Evolutionary conservation across 2,329 filamentous ascomycete species (phyloP), one percentile per base, ranked within the genome.

Genomic region (Fusarium dlaminii): DNA sequence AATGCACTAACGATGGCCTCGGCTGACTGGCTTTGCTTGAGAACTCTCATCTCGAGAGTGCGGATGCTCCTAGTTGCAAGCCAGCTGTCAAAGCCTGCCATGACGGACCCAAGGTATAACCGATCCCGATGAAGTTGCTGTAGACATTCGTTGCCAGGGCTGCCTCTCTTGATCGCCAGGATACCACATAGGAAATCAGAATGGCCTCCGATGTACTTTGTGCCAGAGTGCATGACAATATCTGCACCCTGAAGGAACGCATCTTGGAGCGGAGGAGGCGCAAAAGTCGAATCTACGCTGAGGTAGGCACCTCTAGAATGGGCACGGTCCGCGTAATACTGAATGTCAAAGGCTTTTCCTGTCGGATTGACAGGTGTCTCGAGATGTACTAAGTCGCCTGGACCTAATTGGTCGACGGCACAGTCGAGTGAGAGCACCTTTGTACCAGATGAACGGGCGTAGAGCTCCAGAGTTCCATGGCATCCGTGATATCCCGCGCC

Each of bases 141-240:
- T 20, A 90, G 81, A 92, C 92, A 93, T 82, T 82, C 37, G 80
- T 81, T 18, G 87, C 88, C 57, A 87, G 85, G 12, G 5, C 94
- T 88, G 0, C 90, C 89, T 14, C 14, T 29, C 11, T 18, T 36
- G 5, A 58, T 4, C 1, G 55, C 55, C 34, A 99, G 84, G 27
- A 97, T 91, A 24, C 96, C 96, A 79, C 94, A 97, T 6, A 98
- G 89, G 87, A 98, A 88, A 83, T 99, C 96, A 74, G 92, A 95
- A 84, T 99, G 96, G 1, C 96, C 96, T 24, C 96, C 96, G 73
- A 99, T 90, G 83, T 98, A 99, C 86, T 98, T 99, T 24, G 95
- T 97, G 7, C 95, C 96, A 58, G 89, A 92, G 83, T 99, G 96
- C 93, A 98, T 93, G 36, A 98, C 90, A 1, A 95, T 82, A 82